phyloP scores from a whole-genome alignment of 495 filamentous ascomycete genomes.

The Talaromyces nanjingensis region DNA sequence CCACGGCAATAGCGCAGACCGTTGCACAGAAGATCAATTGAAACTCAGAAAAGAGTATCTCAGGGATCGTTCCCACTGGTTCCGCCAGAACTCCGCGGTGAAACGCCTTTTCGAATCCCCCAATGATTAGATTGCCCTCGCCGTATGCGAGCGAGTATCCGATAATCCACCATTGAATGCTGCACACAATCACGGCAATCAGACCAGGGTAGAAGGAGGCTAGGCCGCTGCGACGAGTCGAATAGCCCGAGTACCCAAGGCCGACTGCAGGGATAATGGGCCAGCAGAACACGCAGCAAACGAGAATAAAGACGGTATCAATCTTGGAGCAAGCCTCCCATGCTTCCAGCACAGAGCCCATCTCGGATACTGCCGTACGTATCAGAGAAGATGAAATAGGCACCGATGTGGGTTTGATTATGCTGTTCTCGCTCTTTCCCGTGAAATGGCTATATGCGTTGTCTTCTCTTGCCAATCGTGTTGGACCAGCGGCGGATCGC shows the following conservation, averaged over 20 bases:
- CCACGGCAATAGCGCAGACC: constrained; percentile 37
- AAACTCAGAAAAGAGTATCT: constrained; percentile 46
- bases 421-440: background rate
- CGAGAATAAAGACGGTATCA: constrained; percentile 36
- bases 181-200: constrained; percentile 32
- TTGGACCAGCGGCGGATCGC: background rate
- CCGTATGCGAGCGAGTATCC: constrained; percentile 37
- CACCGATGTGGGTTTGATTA: background rate
- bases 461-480: background rate
- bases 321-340: constrained; percentile 27
- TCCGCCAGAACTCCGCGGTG: constrained; percentile 31
- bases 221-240: constrained; percentile 36
- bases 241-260: constrained; percentile 42
- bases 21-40: constrained; percentile 47
- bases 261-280: constrained; percentile 37
- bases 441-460: background rate
- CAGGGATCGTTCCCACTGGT: constrained; percentile 38
- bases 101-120: constrained; percentile 30
- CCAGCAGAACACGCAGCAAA: constrained; percentile 38
- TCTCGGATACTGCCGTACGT: background rate
- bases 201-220: constrained; percentile 41
- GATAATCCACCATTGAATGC: constrained; percentile 41
- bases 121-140: constrained; percentile 28
- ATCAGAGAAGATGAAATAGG: background rate
- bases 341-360: constrained; percentile 8